Conservation (phyloP, 306 rosid genomes). For the Leucaena leucocephala region DNA sequence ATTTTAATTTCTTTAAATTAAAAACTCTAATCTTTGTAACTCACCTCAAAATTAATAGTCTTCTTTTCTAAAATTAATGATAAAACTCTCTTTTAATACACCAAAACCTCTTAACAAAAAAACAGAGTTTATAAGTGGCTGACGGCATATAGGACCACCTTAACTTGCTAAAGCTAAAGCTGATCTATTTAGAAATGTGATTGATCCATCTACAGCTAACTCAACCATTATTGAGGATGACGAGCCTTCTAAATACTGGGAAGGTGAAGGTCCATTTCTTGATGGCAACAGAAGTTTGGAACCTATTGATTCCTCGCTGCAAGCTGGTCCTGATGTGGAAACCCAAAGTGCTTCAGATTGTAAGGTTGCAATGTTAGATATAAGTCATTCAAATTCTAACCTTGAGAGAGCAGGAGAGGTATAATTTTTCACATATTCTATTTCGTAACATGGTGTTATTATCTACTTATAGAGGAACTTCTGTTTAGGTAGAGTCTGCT, state of each 20-base stretch:
- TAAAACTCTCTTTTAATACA: no score
- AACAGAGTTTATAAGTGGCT: no score
- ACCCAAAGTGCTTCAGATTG: conserved; percentile 38
- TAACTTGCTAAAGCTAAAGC: conserved; percentile 37
- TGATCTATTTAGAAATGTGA: conserved; percentile 34
- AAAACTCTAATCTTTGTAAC: no score
- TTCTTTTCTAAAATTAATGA: no score
- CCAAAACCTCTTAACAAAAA: no score
- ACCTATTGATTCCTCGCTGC: conserved; percentile 25
- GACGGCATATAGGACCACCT: conserved; percentile 20
- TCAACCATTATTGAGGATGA: conserved; percentile 23
- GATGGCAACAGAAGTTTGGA: conserved; percentile 34
- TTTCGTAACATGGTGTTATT: conserved; percentile 32
- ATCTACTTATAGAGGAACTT: conserved; percentile 19
- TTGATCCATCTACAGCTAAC: conserved; percentile 32
- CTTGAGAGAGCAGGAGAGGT: conserved; percentile 39
- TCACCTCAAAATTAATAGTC: no score
- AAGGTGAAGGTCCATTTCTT: conserved; percentile 42
- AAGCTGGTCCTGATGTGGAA: conserved; percentile 37
- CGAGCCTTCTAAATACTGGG: conserved; percentile 24
- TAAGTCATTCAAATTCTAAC: conserved; percentile 38
- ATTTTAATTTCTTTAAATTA: no score
- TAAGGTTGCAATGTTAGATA: conserved; percentile 25
- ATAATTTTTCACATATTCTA: conserved; percentile 22
- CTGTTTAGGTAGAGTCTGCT: conserved; percentile 44